A percentile compares a stretch with the other conserved stretches of the same genome.
Conservation (phyloP, 345 rosid species). For the Salix viminalis region DNA sequence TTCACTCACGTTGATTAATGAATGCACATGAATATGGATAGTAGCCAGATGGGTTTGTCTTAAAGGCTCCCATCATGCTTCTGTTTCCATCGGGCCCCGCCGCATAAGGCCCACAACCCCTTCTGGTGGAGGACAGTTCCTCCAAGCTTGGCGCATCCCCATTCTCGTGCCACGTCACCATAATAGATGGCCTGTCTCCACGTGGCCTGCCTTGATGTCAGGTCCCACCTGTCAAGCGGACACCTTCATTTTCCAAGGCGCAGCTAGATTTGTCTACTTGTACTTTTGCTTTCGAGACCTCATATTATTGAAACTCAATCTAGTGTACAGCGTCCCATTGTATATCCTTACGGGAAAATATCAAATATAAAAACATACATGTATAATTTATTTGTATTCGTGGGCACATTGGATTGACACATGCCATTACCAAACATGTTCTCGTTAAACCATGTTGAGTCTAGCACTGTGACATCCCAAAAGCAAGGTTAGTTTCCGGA, state of each 20-base stretch:
- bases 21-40: constrained; percentile 50
- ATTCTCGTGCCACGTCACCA: constrained; percentile 15
- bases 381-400: too few relatives aligned
- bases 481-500: too few relatives aligned
- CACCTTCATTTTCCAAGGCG: constrained; percentile 13
- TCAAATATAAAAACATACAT: too few relatives aligned
- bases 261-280: constrained; percentile 3
- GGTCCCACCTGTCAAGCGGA: constrained; percentile 20
- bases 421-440: too few relatives aligned
- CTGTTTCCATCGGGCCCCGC: constrained; percentile 14
- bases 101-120: not conserved
- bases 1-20: constrained; percentile 40
- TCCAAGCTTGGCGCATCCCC: not conserved
- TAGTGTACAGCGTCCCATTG: not conserved
- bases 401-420: too few relatives aligned
- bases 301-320: not conserved
- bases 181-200: not conserved
- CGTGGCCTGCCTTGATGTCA: constrained; percentile 6
- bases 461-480: too few relatives aligned
- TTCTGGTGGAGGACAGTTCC: not conserved
- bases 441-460: too few relatives aligned
- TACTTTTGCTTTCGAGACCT: constrained; percentile 2
- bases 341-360: too few relatives aligned
- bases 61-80: constrained; percentile 23
- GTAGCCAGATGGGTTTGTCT: constrained; percentile 42